Base-by-base conservation (phyloP, 352 stramenopile species). In the Aphanomyces stellatus region DNA sequence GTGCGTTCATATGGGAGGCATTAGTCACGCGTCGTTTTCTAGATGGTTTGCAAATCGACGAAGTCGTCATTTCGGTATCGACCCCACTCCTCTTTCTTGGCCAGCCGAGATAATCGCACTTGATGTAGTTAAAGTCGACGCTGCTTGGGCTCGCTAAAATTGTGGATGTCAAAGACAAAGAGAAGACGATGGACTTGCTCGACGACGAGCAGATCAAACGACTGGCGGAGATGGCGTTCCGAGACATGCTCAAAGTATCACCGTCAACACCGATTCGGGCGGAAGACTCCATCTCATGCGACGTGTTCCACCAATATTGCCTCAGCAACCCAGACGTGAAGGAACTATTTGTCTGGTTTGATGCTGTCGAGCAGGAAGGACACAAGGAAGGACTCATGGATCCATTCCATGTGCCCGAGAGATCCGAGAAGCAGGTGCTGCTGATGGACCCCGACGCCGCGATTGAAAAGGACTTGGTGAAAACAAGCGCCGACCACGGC, bases 261-360 rank as follows among this genome's bases (percentile, higher is more conserved):
- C 72, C 62, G 10, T 63, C 69, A 3, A 55, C 65, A 0, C 64
- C 62, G 19, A 69, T 72, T 28, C 59, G 74, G 3, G 70, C 70
- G n/a, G 69, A 80, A 28, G 35, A 74, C 15, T 73, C 76, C 1
- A 88, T 94, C 51, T 89, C 71, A 1, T 92, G 82, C 41, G 82
- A 91, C 59, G 78, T 91, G 51, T 94, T 94, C 56, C 79, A 82
- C 24, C 70, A 81, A 42, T 91, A 88, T 42, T 93, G 83, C 53
- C 66, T 79, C 40, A 80, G 79, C 43, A 91, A 91, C 68, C 79
- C 78, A 48, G 70, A 75, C 1, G 77, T 78, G 0, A 84, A 76
- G 48, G 61, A 72, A 1, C 53, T 94, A 19, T 86, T 94, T 63
- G 74, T 85, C 24, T 64, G 88, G 25, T 85, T 94, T 66, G 77